Conservation (phyloP, 116 monocot genomes). For the Dioscorea cayenensis region DNA sequence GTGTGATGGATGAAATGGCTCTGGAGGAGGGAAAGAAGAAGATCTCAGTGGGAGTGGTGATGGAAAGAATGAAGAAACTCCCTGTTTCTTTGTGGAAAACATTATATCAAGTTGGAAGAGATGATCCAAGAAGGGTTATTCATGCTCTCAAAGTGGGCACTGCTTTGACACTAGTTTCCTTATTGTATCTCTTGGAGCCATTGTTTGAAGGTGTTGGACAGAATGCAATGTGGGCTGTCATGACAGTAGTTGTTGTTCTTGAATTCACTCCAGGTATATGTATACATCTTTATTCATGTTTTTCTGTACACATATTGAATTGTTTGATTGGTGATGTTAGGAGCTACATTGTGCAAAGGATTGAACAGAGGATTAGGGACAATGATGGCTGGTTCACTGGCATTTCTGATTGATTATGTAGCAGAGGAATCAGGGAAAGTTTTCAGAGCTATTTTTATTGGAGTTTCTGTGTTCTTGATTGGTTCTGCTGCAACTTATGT, state of each 20-base stretch:
- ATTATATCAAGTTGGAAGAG: constrained; percentile 27
- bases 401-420: constrained; percentile 54
- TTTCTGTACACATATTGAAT: neutral
- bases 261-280: constrained; percentile 70
- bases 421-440: constrained; percentile 34
- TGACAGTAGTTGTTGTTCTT: constrained; percentile 82
- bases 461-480: constrained; percentile 49
- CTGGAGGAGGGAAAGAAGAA: neutral
- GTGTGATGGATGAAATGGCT: too few species aligned
- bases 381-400: constrained; percentile 54
- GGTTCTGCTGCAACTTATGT: constrained; percentile 55
- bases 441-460: constrained; percentile 48
- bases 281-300: neutral
- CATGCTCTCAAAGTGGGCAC: constrained; percentile 69
- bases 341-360: constrained; percentile 78
- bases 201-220: constrained; percentile 56
- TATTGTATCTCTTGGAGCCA: constrained; percentile 61
- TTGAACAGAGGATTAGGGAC: constrained; percentile 75
- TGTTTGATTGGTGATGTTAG: constrained; percentile 10
- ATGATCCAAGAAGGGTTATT: constrained; percentile 49
- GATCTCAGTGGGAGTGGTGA: neutral
- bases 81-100: too few species aligned
- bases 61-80: too few species aligned
- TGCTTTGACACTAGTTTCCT: constrained; percentile 59
- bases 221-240: constrained; percentile 84